phyloP scores from a whole-genome alignment of 2,329 filamentous ascomycete genomes.

The Aspergillus awamori region DNA sequence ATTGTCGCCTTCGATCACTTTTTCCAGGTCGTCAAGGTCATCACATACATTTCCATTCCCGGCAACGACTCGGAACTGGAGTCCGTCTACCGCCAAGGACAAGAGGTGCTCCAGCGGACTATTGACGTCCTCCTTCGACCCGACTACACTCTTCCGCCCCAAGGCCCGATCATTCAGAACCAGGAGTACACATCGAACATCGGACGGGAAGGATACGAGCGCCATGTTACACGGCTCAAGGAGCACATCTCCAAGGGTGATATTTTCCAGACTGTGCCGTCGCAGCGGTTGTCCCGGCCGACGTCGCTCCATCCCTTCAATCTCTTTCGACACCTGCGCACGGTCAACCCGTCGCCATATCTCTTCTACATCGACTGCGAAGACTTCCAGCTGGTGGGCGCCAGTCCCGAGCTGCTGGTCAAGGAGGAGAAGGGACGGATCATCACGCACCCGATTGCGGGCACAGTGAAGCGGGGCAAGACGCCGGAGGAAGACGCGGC shows the following conservation, averaged over 20 bases:
- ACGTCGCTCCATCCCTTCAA: constrained; percentile 96
- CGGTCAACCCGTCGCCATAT: constrained; percentile 97
- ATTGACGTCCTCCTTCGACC: constrained; percentile 72
- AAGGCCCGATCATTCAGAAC: constrained; percentile 70
- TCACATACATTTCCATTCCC: constrained; percentile 82
- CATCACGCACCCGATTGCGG: constrained; percentile 95
- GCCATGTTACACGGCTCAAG: constrained; percentile 83
- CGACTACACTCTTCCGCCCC: constrained; percentile 75
- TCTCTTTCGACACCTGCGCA: constrained; percentile 92
- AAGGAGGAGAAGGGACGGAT: constrained; percentile 85
- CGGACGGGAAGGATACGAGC: constrained; percentile 83
- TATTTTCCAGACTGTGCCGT: constrained; percentile 97
- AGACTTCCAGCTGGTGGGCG: constrained; percentile 92
- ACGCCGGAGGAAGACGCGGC: constrained; percentile 78
- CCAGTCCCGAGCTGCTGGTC: constrained; percentile 90
- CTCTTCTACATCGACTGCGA: constrained; percentile 93
- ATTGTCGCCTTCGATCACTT: constrained; percentile 94
- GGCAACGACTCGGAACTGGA: constrained; percentile 61
- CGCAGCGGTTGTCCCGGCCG: constrained; percentile 85
- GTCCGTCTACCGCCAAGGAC: constrained; percentile 70
- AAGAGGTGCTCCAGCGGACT: constrained; percentile 64
- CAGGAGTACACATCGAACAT: constrained; percentile 91
- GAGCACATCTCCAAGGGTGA: constrained; percentile 88
- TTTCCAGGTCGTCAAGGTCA: constrained; percentile 87
- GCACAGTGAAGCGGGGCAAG: constrained; percentile 85